Evolutionary conservation across 768 basidiomycete genomes (phyloP), one percentile per base, ranked within the genome.

Genomic region (Mycena floridula): DNA sequence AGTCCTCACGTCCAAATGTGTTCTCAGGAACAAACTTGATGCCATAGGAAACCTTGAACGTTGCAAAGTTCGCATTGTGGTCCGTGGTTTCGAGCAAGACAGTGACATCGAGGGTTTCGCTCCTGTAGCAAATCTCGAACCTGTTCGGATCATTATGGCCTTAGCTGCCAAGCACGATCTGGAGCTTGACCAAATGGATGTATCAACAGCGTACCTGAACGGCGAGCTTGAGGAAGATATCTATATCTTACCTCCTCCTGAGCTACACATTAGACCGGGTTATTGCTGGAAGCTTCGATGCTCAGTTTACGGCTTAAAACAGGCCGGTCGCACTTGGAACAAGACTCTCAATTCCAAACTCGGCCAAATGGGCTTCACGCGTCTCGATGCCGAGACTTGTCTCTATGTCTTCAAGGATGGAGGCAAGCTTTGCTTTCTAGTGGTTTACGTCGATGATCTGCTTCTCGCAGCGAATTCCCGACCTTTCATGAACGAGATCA

Each of bases 391-490:
- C 1, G 61, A 64, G 22, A 46, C 54, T 23, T 54, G 59, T 7
- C 42, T 63, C 3, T 65, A 58, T 25, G 54, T 51, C 46, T 36
- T 40, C 13, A 37, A 40, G n/a, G 30, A 45, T 21, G 46, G 50
- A 23, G 38, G 50, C n/a, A 24, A 44, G 8, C 25, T 51, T 20
- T n/a, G 50, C n/a, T 49, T 63, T 36, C 30, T 62, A 13, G 49
- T 50, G 20, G 58, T 57, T 12, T 54, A 60, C 40, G 60, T 64
- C 6, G 59, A 64, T 41, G 54, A 64, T 30, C 47, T 52, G 45
- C 50, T 51, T 11, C 47, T 60, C 32, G 39, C 43, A 1, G 50
- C 53, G 5, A 57, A 37, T 13, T 39, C 45, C 13, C 23, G 8
- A 4, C 35, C 42, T 36, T 28, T 20, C 0, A 48, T 59, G 25